phyloP scores from a whole-genome alignment of 2,329 filamentous ascomycete species.

The Kalmusia sp. region DNA sequence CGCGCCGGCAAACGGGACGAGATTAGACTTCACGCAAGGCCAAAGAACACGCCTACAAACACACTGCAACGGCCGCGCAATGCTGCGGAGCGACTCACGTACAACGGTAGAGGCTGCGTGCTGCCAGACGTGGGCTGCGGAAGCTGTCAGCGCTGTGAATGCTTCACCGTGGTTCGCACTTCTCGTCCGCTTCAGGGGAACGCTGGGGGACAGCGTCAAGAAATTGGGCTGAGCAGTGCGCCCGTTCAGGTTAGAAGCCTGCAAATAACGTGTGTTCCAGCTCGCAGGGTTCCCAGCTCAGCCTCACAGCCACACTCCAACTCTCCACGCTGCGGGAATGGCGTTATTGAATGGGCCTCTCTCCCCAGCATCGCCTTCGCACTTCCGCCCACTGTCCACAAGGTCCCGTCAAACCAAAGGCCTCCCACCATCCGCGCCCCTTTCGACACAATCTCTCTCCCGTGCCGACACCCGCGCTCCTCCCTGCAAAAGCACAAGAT shows the following conservation, averaged over 20 bases:
- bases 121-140: not conserved
- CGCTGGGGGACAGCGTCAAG: slow-evolving; percentile 1
- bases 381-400: not conserved
- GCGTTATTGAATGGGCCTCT: not conserved
- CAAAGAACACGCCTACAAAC: not conserved
- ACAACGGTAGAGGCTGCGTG: not conserved
- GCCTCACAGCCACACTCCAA: slow-evolving; percentile 16
- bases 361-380: not conserved
- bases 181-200: slow-evolving; percentile 11
- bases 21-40: slow-evolving; percentile 2
- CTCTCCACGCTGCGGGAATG: not conserved
- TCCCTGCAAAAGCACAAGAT: too few relatives aligned
- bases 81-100: not conserved
- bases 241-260: slow-evolving; percentile 13
- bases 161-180: too few relatives aligned
- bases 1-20: slow-evolving; percentile 25
- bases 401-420: not conserved
- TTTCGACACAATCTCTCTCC: not conserved
- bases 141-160: too few relatives aligned
- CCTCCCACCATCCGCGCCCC: not conserved
- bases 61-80: not conserved
- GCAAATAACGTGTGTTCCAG: slow-evolving; percentile 12
- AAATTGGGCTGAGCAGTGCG: slow-evolving; percentile 17
- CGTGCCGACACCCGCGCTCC: slow-evolving; percentile 6
- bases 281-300: slow-evolving; percentile 6